Conservation (phyloP, 106 monocot species). For the Allium sativum region DNA sequence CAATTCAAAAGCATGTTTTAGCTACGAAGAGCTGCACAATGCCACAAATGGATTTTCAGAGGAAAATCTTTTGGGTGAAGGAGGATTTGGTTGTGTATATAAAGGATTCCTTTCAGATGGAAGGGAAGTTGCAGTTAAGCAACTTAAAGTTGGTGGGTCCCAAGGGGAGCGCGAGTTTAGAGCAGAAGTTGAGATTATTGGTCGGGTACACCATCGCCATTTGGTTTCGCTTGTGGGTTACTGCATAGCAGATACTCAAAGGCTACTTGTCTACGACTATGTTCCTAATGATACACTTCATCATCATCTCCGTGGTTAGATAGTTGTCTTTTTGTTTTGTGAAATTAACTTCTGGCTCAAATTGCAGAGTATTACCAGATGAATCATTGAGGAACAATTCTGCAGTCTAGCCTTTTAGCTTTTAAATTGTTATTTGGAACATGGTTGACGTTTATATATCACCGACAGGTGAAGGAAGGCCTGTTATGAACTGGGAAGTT, state of each 20-base stretch:
- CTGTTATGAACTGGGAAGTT: conserved; percentile 58
- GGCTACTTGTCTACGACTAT: conserved; percentile 86
- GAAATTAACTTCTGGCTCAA: not conserved
- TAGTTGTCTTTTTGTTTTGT: conserved; percentile 1
- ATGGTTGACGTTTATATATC: not conserved
- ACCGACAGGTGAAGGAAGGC: conserved; percentile 37
- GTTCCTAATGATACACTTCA: conserved; percentile 79
- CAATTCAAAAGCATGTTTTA: conserved; percentile 53
- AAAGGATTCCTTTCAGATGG: conserved; percentile 72
- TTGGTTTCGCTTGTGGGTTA: conserved; percentile 85
- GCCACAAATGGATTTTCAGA: conserved; percentile 63
- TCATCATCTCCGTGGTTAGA: conserved; percentile 77
- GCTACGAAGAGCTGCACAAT: conserved; percentile 52
- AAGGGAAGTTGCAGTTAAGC: conserved; percentile 85
- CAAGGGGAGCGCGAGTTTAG: conserved; percentile 83
- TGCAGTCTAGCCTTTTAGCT: not conserved
- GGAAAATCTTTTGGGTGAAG: conserved; percentile 73
- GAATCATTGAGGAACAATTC: not conserved
- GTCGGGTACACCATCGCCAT: conserved; percentile 87
- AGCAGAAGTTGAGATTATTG: conserved; percentile 88
- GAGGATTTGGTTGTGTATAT: conserved; percentile 89
- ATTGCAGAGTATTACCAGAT: not conserved
- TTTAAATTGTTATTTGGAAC: not conserved
- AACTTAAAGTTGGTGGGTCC: conserved; percentile 58
- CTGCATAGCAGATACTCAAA: conserved; percentile 62